A percentile compares a stretch with the other conserved stretches of the same genome.
Conservation (phyloP, 768 basidiomycete species). For the Rhizopogon vesiculosus region DNA sequence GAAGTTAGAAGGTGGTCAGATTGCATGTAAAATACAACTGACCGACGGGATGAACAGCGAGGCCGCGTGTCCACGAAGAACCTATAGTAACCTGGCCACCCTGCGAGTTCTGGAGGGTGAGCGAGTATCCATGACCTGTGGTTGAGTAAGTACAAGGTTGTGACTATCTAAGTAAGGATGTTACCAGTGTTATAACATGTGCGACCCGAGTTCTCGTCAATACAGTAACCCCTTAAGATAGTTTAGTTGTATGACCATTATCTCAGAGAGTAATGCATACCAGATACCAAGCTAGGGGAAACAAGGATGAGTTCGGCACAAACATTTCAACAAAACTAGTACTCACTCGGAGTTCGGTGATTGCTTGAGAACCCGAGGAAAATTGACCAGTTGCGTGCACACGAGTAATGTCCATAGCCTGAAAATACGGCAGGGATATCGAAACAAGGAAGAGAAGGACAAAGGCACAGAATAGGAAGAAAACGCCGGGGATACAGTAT, state of each 20-base stretch:
- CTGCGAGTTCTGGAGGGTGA: slow-evolving; percentile 34
- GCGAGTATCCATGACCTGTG: slow-evolving; percentile 52
- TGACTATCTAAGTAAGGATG: background rate
- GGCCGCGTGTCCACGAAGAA: slow-evolving; percentile 65
- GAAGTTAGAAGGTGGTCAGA: background rate
- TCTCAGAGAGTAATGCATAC: slow-evolving; percentile 29
- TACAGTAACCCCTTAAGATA: slow-evolving; percentile 55
- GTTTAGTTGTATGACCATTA: slow-evolving; percentile 5
- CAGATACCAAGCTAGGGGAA: slow-evolving; percentile 62
- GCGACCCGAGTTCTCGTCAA: slow-evolving; percentile 30
- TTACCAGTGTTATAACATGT: slow-evolving; percentile 48
- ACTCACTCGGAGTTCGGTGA: slow-evolving; percentile 55
- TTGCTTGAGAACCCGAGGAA: slow-evolving; percentile 14
- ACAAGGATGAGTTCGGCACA: slow-evolving; percentile 1
- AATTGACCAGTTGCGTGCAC: slow-evolving; percentile 39
- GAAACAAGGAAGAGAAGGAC: slow-evolving; percentile 64
- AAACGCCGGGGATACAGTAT: slow-evolving; percentile 58
- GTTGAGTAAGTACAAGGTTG: slow-evolving; percentile 1
- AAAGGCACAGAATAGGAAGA: slow-evolving; percentile 57
- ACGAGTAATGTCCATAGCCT: slow-evolving; percentile 63
- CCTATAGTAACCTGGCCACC: slow-evolving; percentile 37
- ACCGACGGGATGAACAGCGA: slow-evolving; percentile 42
- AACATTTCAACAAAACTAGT: background rate
- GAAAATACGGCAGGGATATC: slow-evolving; percentile 66
- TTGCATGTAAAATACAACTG: slow-evolving; percentile 17